These are phyloP conservation scores for Chalaropsis ovoidea DNA, from an alignment of 2,329 filamentous ascomycete species.

Conservation along the genomic window DNA sequence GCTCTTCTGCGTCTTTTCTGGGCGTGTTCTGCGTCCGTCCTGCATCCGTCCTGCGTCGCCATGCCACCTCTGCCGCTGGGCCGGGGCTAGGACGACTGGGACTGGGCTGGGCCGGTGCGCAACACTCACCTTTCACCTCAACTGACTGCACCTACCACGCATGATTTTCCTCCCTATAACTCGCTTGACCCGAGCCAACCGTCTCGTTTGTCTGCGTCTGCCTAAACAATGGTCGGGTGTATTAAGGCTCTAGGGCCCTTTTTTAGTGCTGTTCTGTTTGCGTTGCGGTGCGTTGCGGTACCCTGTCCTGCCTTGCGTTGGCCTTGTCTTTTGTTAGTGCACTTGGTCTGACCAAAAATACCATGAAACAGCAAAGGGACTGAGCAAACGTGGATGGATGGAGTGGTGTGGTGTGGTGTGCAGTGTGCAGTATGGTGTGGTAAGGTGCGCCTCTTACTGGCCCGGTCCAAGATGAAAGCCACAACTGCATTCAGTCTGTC, in stretches of 20 bases:
- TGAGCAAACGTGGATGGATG: neutral
- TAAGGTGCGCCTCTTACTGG: neutral
- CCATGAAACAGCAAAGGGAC: slow-evolving; percentile 3
- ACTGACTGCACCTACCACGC: slow-evolving; percentile 10
- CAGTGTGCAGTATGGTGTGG: no score
- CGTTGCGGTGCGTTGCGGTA: no score
- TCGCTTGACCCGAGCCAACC: slow-evolving; percentile 6
- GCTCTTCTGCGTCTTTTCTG: neutral
- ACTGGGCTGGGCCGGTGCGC: neutral
- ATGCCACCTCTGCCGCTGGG: neutral
- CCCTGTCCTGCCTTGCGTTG: no score
- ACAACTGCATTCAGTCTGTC: neutral
- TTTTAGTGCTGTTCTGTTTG: neutral
- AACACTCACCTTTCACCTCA: slow-evolving; percentile 7
- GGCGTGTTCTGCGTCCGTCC: neutral
- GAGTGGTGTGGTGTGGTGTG: neutral
- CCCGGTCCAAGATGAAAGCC: neutral
- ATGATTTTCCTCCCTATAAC: slow-evolving; percentile 3
- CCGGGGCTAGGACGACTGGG: no score
- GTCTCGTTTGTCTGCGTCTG: no score
- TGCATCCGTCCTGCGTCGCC: no score
- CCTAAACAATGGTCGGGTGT: neutral
- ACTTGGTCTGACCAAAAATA: neutral
- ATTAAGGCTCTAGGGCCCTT: neutral
- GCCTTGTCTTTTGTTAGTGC: neutral